Evolutionary conservation across 306 rosid species (phyloP), one percentile per base, ranked within the genome.

Genomic region (Mimosa bimucronata): DNA sequence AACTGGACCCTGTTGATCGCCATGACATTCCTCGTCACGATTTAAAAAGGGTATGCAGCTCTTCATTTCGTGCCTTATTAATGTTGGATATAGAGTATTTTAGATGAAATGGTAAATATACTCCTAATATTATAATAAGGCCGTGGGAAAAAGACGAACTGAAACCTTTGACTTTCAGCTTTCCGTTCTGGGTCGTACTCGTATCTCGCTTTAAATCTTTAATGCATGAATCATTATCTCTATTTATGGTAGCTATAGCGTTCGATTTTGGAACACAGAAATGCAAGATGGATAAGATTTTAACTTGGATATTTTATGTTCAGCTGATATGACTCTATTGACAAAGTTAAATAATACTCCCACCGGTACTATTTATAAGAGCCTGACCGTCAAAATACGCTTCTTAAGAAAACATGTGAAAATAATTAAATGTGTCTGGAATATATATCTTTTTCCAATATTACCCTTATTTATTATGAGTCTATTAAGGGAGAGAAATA

Each of bases 1-100:
- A 88, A 40, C 80, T 91, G n/a, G 80, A 80, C 68, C 90, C 88
- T 45, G 41, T 71, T 38, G 79, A 88, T 50, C 89, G 91, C 62
- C 97, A 92, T 44, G 94, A 90, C 42, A 29, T 92, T 88, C 95
- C 97, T 79, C 94, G 92, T 84, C 95, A 90, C 81, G 90, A 92
- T 66, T 42, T 92, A 83, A 85, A 89, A 77, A 77, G 84, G 86
- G 95, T 87, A 71, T 6, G 90, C 79, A 13, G 8, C 69, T 64
- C 14, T 58, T 23, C 25, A 18, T 31, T 45, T 46, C 4, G 68
- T 48, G 23, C 5, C 41, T 45, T n/a, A 40, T 23, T 26, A n/a
- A n/a, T n/a, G n/a, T n/a, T n/a, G n/a, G n/a, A n/a, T n/a, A n/a
- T n/a, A n/a, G n/a, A n/a, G n/a, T n/a, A n/a, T n/a, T n/a, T n/a